Conservation (phyloP, 1,139 yeast genomes). For the Hyphopichia khmerensis region DNA sequence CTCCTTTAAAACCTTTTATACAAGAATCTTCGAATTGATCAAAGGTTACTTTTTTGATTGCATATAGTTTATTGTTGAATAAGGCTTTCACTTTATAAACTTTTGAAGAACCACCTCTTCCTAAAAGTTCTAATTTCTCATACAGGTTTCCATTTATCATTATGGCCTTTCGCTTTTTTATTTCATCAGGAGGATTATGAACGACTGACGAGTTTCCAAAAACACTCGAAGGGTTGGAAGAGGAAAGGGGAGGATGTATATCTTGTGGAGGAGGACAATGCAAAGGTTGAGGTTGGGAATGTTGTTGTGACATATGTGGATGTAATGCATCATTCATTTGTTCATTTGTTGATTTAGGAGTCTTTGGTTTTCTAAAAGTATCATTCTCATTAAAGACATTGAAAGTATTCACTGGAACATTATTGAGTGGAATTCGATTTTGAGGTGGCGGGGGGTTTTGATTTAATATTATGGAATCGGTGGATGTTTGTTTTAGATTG, state of each 20-base stretch:
- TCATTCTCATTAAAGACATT: slow-evolving; percentile 9
- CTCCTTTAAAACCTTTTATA: slow-evolving; percentile 81
- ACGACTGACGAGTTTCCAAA: not conserved
- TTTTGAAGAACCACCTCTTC: slow-evolving; percentile 92
- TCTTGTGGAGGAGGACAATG: slow-evolving; percentile 3
- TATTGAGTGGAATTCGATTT: slow-evolving; percentile 11
- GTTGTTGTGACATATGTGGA: slow-evolving; percentile 8
- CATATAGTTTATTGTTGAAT: slow-evolving; percentile 58
- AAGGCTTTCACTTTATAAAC: slow-evolving; percentile 76
- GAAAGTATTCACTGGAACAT: slow-evolving; percentile 15
- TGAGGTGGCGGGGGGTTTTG: not conserved
- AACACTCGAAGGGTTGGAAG: not conserved
- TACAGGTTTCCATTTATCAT: slow-evolving; percentile 60
- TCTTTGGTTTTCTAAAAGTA: slow-evolving; percentile 25
- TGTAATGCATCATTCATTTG: not conserved
- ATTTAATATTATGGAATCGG: not conserved
- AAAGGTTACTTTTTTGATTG: slow-evolving; percentile 78
- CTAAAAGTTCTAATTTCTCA: slow-evolving; percentile 75
- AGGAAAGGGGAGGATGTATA: not conserved
- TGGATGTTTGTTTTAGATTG: not conserved
- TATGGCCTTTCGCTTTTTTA: slow-evolving; percentile 29
- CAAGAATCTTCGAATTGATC: slow-evolving; percentile 79
- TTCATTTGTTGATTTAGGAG: slow-evolving; percentile 9
- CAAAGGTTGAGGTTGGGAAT: slow-evolving; percentile 7
- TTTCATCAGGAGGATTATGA: slow-evolving; percentile 10